Evolutionary conservation across 352 stramenopile species (phyloP).

Genomic region (Phytophthora sojae): DNA sequence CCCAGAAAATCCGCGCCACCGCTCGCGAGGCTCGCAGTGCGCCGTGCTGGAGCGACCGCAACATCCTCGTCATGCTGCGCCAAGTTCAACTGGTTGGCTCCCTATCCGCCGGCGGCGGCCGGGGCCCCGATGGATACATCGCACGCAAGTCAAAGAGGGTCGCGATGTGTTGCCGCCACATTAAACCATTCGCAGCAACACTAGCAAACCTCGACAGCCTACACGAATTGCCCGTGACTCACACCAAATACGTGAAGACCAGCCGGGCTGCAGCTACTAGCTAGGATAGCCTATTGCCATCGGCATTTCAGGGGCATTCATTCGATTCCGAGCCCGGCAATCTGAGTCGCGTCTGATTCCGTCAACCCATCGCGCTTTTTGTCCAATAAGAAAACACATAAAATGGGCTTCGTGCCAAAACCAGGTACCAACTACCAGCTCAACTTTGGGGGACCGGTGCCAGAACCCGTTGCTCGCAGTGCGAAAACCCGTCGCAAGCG

Average conservation of each 20-base stretch:
- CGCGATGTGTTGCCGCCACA: neutral
- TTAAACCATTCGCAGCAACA: neutral
- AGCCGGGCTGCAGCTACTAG: too few species aligned
- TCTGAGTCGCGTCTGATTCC: neutral
- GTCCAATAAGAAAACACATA: neutral
- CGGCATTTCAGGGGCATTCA: too few species aligned
- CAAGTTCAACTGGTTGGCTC: slow-evolving; percentile 1
- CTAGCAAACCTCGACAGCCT: too few species aligned
- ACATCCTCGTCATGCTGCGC: slow-evolving; percentile 20
- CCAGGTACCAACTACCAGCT: too few species aligned
- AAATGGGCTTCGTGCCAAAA: too few species aligned
- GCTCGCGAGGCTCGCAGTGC: neutral
- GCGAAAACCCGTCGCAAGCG: neutral
- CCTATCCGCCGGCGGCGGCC: neutral
- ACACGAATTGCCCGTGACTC: too few species aligned
- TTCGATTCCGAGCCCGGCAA: too few species aligned
- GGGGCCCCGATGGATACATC: slow-evolving; percentile 1
- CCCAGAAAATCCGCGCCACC: slow-evolving; percentile 11
- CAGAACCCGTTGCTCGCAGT: neutral
- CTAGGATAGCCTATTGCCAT: too few species aligned
- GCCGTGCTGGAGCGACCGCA: neutral
- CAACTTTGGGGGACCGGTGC: neutral
- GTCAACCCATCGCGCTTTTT: neutral
- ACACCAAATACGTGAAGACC: too few species aligned
- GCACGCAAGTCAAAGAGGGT: neutral